Evolutionary conservation across 1,284 basidiomycete genomes (phyloP).

Genomic region (Puccinia coronata): DNA sequence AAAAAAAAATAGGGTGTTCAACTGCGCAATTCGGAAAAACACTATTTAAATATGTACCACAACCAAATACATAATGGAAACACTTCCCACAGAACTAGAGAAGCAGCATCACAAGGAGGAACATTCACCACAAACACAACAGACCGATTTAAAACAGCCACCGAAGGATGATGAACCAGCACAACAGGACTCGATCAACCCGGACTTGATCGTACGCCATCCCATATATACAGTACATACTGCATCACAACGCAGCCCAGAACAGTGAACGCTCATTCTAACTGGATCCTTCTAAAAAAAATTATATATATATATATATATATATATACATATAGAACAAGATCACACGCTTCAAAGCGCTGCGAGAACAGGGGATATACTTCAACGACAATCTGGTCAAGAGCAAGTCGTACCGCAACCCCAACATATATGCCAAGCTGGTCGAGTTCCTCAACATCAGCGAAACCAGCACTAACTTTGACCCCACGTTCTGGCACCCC

Average conservation of each 20-base stretch:
- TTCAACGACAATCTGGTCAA: conserved; percentile 91
- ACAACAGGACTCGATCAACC: background rate
- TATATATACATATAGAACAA: conserved; percentile 56
- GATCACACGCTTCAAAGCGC: conserved; percentile 72
- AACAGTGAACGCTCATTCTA: too few relatives aligned
- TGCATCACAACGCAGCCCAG: too few relatives aligned
- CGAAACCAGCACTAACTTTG: conserved; percentile 79
- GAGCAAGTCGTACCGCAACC: conserved; percentile 87
- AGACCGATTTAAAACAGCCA: background rate
- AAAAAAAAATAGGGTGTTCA: background rate
- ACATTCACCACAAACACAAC: too few relatives aligned
- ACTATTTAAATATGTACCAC: too few relatives aligned
- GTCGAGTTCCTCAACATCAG: conserved; percentile 86
- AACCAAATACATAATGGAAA: too few relatives aligned
- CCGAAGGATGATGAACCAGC: background rate
- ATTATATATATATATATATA: too few relatives aligned
- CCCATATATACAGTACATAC: background rate
- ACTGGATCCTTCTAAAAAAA: too few relatives aligned
- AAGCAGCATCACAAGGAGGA: too few relatives aligned
- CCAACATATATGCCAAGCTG: conserved; percentile 86
- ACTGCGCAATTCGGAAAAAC: too few relatives aligned
- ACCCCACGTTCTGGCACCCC: conserved; percentile 70
- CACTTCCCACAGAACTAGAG: too few relatives aligned
- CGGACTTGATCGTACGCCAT: background rate
- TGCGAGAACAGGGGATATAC: conserved; percentile 71